phyloP scores from a whole-genome alignment of 768 basidiomycete genomes.

The Lyophyllum semitale region DNA sequence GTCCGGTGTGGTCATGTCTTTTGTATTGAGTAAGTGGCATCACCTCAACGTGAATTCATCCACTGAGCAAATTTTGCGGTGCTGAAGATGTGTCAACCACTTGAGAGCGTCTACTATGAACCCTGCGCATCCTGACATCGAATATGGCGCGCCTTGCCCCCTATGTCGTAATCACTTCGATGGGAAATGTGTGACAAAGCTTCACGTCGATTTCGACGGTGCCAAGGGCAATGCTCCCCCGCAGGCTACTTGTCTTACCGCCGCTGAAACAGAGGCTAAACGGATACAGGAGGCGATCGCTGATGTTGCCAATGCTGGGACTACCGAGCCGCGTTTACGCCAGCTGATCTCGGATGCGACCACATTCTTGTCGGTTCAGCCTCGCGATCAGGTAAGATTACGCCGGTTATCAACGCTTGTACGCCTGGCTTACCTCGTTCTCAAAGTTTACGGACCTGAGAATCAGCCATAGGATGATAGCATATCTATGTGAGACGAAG shows the following conservation, averaged over 20 bases:
- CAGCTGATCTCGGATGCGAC: slow-evolving; percentile 52
- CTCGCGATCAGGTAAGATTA: slow-evolving; percentile 45
- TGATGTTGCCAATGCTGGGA: slow-evolving; percentile 56
- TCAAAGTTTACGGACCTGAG: slow-evolving; percentile 53
- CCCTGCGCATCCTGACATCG: slow-evolving; percentile 5
- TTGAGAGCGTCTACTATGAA: slow-evolving; percentile 37
- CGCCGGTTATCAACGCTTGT: slow-evolving; percentile 2
- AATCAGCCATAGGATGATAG: slow-evolving; percentile 48
- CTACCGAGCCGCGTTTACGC: slow-evolving; percentile 49
- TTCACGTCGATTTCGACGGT: slow-evolving; percentile 60
- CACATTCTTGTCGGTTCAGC: slow-evolving; percentile 46
- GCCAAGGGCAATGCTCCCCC: slow-evolving; percentile 20
- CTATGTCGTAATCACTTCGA: slow-evolving; percentile 62
- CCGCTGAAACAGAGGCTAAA: slow-evolving; percentile 46
- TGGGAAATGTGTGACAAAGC: slow-evolving; percentile 44
- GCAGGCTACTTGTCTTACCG: slow-evolving; percentile 17
- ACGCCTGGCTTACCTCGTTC: neutral
- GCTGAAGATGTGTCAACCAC: slow-evolving; percentile 54
- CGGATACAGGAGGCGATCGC: slow-evolving; percentile 56
- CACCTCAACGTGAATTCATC: neutral
- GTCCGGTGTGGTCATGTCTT: slow-evolving; percentile 77
- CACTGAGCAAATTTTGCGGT: slow-evolving; percentile 8
- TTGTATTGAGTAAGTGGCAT: slow-evolving; percentile 45
- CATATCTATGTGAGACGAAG: slow-evolving; percentile 52
- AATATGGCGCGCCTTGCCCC: slow-evolving; percentile 44